Evolutionary conservation across 2,329 filamentous ascomycete genomes (phyloP).

Genomic region (Bipolaris bicolor): DNA sequence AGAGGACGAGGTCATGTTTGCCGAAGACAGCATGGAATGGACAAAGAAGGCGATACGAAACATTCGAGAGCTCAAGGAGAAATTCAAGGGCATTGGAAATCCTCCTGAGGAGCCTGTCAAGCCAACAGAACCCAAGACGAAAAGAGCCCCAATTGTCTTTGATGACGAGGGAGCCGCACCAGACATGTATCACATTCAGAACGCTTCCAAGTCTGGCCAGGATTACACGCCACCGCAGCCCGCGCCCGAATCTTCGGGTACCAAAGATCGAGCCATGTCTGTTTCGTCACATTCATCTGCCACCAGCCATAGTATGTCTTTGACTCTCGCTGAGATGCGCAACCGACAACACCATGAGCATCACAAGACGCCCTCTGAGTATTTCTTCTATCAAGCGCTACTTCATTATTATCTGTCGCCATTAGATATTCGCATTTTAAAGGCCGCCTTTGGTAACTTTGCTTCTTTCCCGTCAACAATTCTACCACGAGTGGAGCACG

Average conservation of each 20-base stretch:
- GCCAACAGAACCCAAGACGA: conserved; percentile 56
- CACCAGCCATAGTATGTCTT: conserved; percentile 44
- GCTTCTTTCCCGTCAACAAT: conserved; percentile 83
- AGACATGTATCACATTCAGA: conserved; percentile 59
- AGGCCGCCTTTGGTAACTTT: conserved; percentile 85
- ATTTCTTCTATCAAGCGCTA: conserved; percentile 87
- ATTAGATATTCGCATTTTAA: conserved; percentile 89
- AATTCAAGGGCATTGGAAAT: conserved; percentile 70
- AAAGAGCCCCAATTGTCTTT: conserved; percentile 58
- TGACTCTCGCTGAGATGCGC: conserved; percentile 55
- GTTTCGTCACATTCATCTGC: conserved; percentile 40
- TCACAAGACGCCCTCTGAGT: conserved; percentile 60
- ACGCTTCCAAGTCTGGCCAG: conserved; percentile 54
- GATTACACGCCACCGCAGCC: conserved; percentile 38
- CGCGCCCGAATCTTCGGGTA: conserved; percentile 10
- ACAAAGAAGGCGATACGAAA: conserved; percentile 79
- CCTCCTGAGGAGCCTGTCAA: conserved; percentile 62
- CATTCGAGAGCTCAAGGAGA: conserved; percentile 78
- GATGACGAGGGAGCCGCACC: conserved; percentile 56
- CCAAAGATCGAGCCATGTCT: conserved; percentile 34
- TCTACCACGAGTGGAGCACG: conserved; percentile 83
- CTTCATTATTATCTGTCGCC: conserved; percentile 90
- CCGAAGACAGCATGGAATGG: conserved; percentile 86
- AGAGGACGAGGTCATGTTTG: conserved; percentile 91
- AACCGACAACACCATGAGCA: conserved; percentile 54